Base-by-base conservation (phyloP, 169 alveolate species). In the Plasmodium coatneyi region DNA sequence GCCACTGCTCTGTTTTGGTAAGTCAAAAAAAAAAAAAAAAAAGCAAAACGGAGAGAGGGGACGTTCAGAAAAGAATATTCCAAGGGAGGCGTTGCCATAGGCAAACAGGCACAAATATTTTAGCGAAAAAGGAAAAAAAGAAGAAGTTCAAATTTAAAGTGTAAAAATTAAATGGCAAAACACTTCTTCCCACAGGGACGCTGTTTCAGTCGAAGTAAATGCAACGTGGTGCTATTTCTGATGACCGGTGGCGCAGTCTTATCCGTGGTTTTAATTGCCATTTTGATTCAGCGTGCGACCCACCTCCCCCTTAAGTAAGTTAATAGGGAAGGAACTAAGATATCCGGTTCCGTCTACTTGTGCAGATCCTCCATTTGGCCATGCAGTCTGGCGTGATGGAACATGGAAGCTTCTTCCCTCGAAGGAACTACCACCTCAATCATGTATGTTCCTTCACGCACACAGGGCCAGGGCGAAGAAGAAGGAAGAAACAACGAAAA, bases 221-320 rank as follows among this genome's bases (percentile, higher is more conserved):
- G 74, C 30, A 84, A 46, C 43, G 1, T 54, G 3, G 16, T 84
- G 43, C 54, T 84, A 49, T 43, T 84, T 10, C 25, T 71, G 22
- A 70, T 84, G 19, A 49, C 83, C 14, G 46, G 49, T 10, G 41
- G 22, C 39, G 19, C 79, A 19, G 92, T 84, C 30, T 34, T 72
- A 22, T 25, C 84, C 39, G 79, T 72, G 43, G 5, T 84, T 49
- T 5, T 72, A 72, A 84, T 49, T 9, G 84, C 72, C 36, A 39
- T 84, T 66, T 16, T 72, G 12, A 72, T 72, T 49, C 92, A 84
- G 32, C 52, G 92, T 52, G 92, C 84, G 32, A 84, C 92, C 3
- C 46, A 72, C 34, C 19, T 84, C 25, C 92, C 83, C n/a, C 25
- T 84, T 22, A 71, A 39, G 78, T 72, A 72, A 49, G 16, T 60